Conservation (phyloP, 1,284 basidiomycete genomes). For the Amylostereum areolatum region DNA sequence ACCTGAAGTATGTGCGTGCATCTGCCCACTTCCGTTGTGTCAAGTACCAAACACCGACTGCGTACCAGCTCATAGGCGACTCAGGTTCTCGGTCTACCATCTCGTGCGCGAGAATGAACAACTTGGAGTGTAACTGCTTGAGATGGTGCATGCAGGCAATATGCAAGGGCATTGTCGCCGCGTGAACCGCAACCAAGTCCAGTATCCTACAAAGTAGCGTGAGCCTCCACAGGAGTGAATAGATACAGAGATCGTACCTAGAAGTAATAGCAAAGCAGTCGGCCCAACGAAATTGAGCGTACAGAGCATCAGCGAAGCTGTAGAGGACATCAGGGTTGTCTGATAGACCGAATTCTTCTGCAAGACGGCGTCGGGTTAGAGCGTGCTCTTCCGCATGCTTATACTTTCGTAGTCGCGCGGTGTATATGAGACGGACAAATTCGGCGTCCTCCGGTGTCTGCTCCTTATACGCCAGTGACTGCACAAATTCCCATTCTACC, state of each 20-base stretch:
- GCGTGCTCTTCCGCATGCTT: constrained; percentile 81
- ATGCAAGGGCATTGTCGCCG: constrained; percentile 85
- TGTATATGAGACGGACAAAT: constrained; percentile 90
- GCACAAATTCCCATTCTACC: constrained; percentile 93
- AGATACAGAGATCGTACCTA: constrained; percentile 40
- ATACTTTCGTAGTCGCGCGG: constrained; percentile 86
- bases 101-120: constrained; percentile 95
- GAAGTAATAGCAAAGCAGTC: constrained; percentile 90
- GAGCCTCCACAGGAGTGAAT: background rate
- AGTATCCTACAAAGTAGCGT: constrained; percentile 59
- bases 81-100: constrained; percentile 93
- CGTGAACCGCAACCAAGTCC: constrained; percentile 74
- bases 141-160: constrained; percentile 98
- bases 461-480: constrained; percentile 74
- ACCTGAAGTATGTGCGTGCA: constrained; percentile 91
- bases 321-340: constrained; percentile 92
- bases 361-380: constrained; percentile 65
- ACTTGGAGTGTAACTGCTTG: constrained; percentile 81
- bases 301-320: constrained; percentile 89
- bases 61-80: constrained; percentile 94
- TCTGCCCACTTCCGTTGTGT: constrained; percentile 81
- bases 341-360: constrained; percentile 72
- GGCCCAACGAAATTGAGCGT: constrained; percentile 84
- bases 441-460: constrained; percentile 85
- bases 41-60: constrained; percentile 97